Base-by-base conservation (phyloP, 257 asterid species). In the Solanum ossicruentum region DNA sequence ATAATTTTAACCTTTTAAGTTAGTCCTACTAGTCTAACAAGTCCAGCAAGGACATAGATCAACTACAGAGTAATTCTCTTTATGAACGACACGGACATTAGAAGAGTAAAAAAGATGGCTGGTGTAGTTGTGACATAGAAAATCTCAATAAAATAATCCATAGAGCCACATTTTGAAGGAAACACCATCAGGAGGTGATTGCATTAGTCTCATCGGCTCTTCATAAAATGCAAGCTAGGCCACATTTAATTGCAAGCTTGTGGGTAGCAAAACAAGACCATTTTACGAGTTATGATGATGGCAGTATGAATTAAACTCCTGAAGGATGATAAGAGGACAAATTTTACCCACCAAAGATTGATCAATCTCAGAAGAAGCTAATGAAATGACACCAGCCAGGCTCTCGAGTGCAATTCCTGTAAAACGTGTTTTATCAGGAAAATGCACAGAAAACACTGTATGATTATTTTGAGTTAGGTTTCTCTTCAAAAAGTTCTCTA, bases 381-480 rank as follows among this genome's bases (percentile, higher is more conserved):
- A 85, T 67, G 98, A 92, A 84, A 97, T 86, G 86, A 93, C 93
- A 85, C 98, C 98, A 86, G 98, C 97, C 79, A 97, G 91, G 84
- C 98, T 88, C 91, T 97, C 95, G 85, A 95, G 90, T 12, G 99
- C 99, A 80, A 93, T 84, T 83, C 99, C 99, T 97, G 94, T 69
- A 63, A 72, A 85, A 86, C 67, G 52, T 28, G 41, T 8, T 69
- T 54, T 32, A 84, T 75, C 23, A 80, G 60, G 80, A 49, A 84
- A 84, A 84, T 43, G 36, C 26, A 41, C 20, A 70, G 54, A 41
- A 45, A 43, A 72, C 57, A 72, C 57, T 1, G 2, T n/a, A 72
- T 72, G 80, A 45, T 43, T 72, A n/a, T 72, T 72, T n/a, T 13
- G 36, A 72, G 52, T 12, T 45, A 43, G 7, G 80, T 47, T n/a